phyloP scores from a whole-genome alignment of 1,284 basidiomycete species.

The Rhizopogon hawkerae region DNA sequence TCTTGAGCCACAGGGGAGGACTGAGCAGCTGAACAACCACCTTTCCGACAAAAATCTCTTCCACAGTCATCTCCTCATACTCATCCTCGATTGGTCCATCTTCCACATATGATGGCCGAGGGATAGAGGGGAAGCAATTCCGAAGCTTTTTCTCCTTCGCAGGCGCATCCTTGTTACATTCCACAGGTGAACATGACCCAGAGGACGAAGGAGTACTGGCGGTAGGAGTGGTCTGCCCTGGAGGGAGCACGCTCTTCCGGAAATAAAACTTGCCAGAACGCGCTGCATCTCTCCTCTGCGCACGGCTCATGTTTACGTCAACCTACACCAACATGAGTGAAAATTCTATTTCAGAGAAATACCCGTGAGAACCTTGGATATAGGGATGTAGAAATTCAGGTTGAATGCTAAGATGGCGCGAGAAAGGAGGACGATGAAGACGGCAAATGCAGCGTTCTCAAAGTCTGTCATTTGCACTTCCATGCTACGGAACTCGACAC shows the following conservation, averaged over 20 bases:
- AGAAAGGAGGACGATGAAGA: constrained; percentile 91
- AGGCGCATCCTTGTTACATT: constrained; percentile 22
- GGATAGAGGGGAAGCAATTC: constrained; percentile 60
- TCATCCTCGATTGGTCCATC: constrained; percentile 64
- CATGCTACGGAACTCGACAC: constrained; percentile 98
- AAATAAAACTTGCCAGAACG: constrained; percentile 78
- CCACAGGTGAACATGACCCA: too few relatives aligned
- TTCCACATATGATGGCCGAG: constrained; percentile 38
- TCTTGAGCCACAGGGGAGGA: background rate
- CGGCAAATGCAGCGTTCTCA: constrained; percentile 94
- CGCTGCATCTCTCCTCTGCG: constrained; percentile 80
- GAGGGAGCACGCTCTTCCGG: constrained; percentile 79
- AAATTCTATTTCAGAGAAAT: background rate
- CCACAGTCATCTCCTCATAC: constrained; percentile 85
- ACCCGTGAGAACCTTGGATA: constrained; percentile 69
- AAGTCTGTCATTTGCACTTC: constrained; percentile 99
- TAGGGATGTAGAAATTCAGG: constrained; percentile 94
- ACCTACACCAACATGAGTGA: constrained; percentile 49
- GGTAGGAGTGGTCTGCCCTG: constrained; percentile 33
- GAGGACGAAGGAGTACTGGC: too few relatives aligned
- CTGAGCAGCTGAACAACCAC: too few relatives aligned
- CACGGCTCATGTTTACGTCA: constrained; percentile 92
- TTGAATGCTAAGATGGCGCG: constrained; percentile 88
- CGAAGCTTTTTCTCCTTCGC: constrained; percentile 56
- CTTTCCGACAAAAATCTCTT: constrained; percentile 93